Conservation (phyloP, 441 rosid species). For the Bruguiera hainesii region DNA sequence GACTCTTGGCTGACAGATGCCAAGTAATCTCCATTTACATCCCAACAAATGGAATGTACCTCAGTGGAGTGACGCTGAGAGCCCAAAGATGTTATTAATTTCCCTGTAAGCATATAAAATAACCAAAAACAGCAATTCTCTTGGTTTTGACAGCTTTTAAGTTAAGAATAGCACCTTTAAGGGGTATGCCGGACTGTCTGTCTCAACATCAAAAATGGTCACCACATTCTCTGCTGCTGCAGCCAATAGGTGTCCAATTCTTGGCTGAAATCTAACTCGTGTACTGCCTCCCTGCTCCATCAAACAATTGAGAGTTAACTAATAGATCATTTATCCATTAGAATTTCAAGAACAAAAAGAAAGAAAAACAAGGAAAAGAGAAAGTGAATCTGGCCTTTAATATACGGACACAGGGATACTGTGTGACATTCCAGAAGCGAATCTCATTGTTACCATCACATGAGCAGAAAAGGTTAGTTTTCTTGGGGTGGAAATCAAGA, state of each 20-base stretch:
- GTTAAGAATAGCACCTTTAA: conserved; percentile 38
- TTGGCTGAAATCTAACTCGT: conserved; percentile 71
- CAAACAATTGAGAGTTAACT: conserved; percentile 22
- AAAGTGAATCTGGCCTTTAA: conserved; percentile 37
- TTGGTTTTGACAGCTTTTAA: neutral
- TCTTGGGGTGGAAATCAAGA: conserved; percentile 72
- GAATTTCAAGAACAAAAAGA: conserved; percentile 5
- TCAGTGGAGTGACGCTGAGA: conserved; percentile 49
- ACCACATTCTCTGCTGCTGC: conserved; percentile 61
- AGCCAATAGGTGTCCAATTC: conserved; percentile 56
- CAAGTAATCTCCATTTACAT: conserved; percentile 52
- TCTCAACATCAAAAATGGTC: conserved; percentile 59
- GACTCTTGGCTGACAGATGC: conserved; percentile 64
- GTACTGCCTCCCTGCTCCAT: conserved; percentile 55
- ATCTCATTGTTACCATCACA: conserved; percentile 60
- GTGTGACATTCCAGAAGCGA: conserved; percentile 50
- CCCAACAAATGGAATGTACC: conserved; percentile 68
- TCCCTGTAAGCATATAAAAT: neutral
- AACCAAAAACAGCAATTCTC: neutral
- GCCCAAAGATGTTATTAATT: conserved; percentile 11
- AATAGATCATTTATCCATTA: neutral
- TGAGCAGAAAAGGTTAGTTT: conserved; percentile 58
- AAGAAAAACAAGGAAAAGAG: neutral
- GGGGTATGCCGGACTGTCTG: conserved; percentile 35
- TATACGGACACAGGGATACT: conserved; percentile 37